Evolutionary conservation across 2,329 filamentous ascomycete genomes (phyloP).

Genomic region (Paradendryphiella salina): DNA sequence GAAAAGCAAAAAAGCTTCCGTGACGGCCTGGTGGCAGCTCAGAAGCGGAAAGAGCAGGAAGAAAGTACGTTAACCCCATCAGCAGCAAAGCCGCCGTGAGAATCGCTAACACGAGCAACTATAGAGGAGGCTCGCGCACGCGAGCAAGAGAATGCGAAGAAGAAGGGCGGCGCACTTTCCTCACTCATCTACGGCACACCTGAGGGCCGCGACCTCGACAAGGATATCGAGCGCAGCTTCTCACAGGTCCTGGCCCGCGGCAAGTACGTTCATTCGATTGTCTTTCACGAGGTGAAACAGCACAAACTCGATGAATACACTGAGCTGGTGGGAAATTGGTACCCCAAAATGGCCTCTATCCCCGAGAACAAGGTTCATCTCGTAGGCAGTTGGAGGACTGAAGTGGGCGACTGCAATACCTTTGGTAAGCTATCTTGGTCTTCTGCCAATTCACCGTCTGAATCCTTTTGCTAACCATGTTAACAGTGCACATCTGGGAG

Average conservation of each 20-base stretch:
- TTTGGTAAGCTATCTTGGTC: slow-evolving; percentile 69
- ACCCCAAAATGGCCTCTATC: slow-evolving; percentile 81
- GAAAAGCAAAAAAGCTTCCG: slow-evolving; percentile 84
- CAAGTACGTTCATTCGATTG: slow-evolving; percentile 98
- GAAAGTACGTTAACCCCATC: slow-evolving; percentile 70
- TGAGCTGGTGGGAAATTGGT: slow-evolving; percentile 85
- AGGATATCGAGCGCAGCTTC: slow-evolving; percentile 94
- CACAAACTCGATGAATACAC: slow-evolving; percentile 96
- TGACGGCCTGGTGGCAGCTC: slow-evolving; percentile 73
- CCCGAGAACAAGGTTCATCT: slow-evolving; percentile 93
- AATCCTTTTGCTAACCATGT: slow-evolving; percentile 8
- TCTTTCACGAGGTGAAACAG: slow-evolving; percentile 93
- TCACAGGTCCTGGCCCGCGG: slow-evolving; percentile 91
- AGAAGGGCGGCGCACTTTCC: slow-evolving; percentile 70
- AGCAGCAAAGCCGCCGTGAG: slow-evolving; percentile 44
- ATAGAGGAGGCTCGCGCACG: slow-evolving; percentile 60
- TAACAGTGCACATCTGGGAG: slow-evolving; percentile 97
- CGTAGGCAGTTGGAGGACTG: slow-evolving; percentile 96
- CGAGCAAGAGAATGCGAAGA: slow-evolving; percentile 63
- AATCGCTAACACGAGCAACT: slow-evolving; percentile 52
- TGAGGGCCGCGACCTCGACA: slow-evolving; percentile 90
- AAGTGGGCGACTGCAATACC: slow-evolving; percentile 95
- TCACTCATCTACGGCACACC: slow-evolving; percentile 96
- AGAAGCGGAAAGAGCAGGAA: slow-evolving; percentile 76
- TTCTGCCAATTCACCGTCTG: neutral